A percentile compares a stretch with the other conserved stretches of the same genome.
These are phyloP conservation scores for Naganishia kalamii DNA, from an alignment of 768 basidiomycete species.

Conservation along the genomic window DNA sequence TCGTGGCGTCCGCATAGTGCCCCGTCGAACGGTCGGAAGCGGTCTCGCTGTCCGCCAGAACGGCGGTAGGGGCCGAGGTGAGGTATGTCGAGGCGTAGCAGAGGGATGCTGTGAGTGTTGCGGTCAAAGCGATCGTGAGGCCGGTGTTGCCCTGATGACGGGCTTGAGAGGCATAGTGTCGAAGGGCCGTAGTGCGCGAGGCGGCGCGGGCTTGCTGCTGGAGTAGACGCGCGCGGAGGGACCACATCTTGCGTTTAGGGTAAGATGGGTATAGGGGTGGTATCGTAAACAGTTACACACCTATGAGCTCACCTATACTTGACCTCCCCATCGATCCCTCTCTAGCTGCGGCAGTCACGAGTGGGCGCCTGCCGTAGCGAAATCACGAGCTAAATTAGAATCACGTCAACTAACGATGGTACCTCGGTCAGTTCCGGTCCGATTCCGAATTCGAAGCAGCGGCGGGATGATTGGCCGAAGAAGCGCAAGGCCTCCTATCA, in stretches of 20 bases:
- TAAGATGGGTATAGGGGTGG: too few relatives aligned
- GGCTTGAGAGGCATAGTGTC: not conserved
- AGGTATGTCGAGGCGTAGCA: slow-evolving; percentile 8
- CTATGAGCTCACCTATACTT: too few relatives aligned
- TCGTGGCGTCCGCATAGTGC: slow-evolving; percentile 24
- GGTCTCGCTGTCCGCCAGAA: slow-evolving; percentile 11
- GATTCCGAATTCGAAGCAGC: too few relatives aligned
- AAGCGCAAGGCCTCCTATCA: not conserved
- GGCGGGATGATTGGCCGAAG: too few relatives aligned
- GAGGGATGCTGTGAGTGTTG: slow-evolving; percentile 2
- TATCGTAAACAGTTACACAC: too few relatives aligned
- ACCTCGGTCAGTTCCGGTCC: too few relatives aligned
- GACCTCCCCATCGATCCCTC: too few relatives aligned
- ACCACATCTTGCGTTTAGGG: slow-evolving; percentile 8
- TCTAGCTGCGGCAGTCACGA: too few relatives aligned
- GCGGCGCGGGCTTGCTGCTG: not conserved
- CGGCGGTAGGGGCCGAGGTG: not conserved
- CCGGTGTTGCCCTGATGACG: slow-evolving; percentile 7
- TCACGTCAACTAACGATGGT: too few relatives aligned
- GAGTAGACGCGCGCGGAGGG: not conserved
- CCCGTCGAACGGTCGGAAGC: not conserved
- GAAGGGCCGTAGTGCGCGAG: not conserved
- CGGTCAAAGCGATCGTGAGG: slow-evolving; percentile 18
- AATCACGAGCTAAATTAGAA: too few relatives aligned
- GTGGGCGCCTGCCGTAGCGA: too few relatives aligned